Evolutionary conservation across 2,329 filamentous ascomycete species (phyloP), one percentile per base, ranked within the genome.

Genomic region (Aspergillus aculeatus): DNA sequence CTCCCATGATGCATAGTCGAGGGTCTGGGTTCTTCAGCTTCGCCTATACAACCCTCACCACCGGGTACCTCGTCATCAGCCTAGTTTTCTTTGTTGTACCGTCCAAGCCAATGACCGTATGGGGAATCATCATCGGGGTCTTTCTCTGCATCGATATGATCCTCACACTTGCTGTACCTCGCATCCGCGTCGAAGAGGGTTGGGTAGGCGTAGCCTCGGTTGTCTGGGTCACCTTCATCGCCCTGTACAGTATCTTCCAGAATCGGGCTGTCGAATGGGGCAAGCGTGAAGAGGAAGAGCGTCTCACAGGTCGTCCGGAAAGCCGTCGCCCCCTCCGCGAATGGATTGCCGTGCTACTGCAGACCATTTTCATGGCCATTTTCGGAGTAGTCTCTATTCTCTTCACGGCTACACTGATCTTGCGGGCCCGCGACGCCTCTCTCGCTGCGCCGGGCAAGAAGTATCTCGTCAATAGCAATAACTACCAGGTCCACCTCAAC

Each of bases 11-110:
- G 73, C 87, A 95, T 73, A 90, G 88, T 10, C 87, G 92, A 55
- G 95, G 95, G 5, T 95, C 92, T n/a, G 91, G 91, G 44, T 99
- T 96, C 83, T 92, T 92, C 74, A 86, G 91, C 59, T 96, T 96
- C 72, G 85, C 88, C 63, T 98, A 90, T 75, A 87, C 91, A 5
- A 92, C 88, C 54, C 76, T 98, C 62, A 88, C 93, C 1, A 78
- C 92, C 29, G 86, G 88, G 11, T 91, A 92, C 55, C 82, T 97
- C 47, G 75, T 92, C 5, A 86, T 92, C 53, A 86, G 87, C 2
- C 83, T 97, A 24, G 76, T 97, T 7, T 99, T 98, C 82, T 98
- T 98, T 75, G 82, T 89, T 21, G 86, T 89, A 1, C 95, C 95
- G 0, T 94, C 92, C 41, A 87, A 88, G 68, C 84, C 90, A 0